Evolutionary conservation across 2,329 filamentous ascomycete genomes (phyloP).

Genomic region (Aspergillus awamori): DNA sequence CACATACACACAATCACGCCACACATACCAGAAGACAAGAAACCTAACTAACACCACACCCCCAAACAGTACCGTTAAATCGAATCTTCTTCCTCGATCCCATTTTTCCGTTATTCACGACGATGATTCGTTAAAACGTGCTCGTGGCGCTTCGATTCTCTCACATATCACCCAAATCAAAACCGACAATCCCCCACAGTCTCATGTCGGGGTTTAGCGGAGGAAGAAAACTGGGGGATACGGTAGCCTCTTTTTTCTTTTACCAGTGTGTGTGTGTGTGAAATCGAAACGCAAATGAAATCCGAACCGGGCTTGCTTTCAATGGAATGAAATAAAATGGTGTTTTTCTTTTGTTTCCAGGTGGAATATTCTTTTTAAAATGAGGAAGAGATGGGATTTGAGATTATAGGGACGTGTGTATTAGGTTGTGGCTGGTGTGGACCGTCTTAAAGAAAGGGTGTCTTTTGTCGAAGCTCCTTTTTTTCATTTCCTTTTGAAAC

Average conservation of each 20-base stretch:
- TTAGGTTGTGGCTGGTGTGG: no score
- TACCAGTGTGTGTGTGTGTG: slow-evolving; percentile 5
- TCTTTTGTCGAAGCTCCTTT: no score
- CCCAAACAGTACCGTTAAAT: slow-evolving; percentile 40
- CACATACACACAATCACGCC: not conserved
- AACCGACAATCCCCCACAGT: no score
- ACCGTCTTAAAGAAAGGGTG: no score
- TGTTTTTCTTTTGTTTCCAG: slow-evolving; percentile 16
- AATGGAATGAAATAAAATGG: slow-evolving; percentile 18
- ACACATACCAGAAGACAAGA: not conserved
- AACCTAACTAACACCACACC: slow-evolving; percentile 13
- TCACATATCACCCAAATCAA: no score
- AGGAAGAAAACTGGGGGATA: slow-evolving; percentile 7
- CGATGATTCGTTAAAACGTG: slow-evolving; percentile 33
- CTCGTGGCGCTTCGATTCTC: not conserved
- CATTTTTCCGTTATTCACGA: slow-evolving; percentile 34
- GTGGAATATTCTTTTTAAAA: no score
- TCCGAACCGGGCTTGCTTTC: not conserved
- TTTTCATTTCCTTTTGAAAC: no score
- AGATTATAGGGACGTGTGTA: no score
- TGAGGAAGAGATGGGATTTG: no score
- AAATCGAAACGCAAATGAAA: slow-evolving; percentile 11
- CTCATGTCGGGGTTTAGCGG: no score
- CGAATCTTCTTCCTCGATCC: slow-evolving; percentile 30
- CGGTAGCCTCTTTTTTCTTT: slow-evolving; percentile 7